phyloP scores from a whole-genome alignment of 495 filamentous ascomycete genomes.

The Symbiotaphrina buchneri region DNA sequence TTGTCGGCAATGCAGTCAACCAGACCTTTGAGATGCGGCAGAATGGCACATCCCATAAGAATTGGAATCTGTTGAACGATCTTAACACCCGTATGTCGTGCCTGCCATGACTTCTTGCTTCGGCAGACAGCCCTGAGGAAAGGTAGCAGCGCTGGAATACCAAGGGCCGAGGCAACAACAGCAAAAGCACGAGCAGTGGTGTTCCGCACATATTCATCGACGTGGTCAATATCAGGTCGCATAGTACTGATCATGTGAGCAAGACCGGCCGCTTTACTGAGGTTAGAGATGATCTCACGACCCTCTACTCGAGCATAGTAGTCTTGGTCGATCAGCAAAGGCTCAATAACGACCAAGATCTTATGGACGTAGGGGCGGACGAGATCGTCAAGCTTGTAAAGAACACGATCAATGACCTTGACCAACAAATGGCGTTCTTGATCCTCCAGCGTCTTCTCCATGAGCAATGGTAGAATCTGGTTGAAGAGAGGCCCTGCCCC shows the following conservation, averaged over 20 bases:
- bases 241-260: conserved; percentile 99
- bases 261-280: conserved; percentile 89
- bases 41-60: conserved; percentile 90
- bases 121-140: conserved; percentile 90
- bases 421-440: conserved; percentile 96
- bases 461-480: conserved; percentile 88
- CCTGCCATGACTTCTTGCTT: conserved; percentile 98
- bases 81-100: conserved; percentile 96
- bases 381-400: conserved; percentile 96
- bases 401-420: conserved; percentile 95
- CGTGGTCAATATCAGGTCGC: conserved; percentile 96
- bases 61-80: conserved; percentile 99
- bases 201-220: conserved; percentile 98
- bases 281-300: conserved; percentile 94
- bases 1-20: conserved; percentile 94
- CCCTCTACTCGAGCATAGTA: conserved; percentile 98
- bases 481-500: conserved; percentile 90
- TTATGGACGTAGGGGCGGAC: conserved; percentile 95
- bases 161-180: conserved; percentile 88
- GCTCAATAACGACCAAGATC: conserved; percentile 97
- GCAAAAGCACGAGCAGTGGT: conserved; percentile 95
- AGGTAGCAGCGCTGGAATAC: conserved; percentile 84
- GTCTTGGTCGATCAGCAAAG: conserved; percentile 94
- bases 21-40: conserved; percentile 87
- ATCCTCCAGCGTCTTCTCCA: conserved; percentile 97